Evolutionary conservation across 352 stramenopile species (phyloP).

Genomic region (Phytophthora uliginosa): DNA sequence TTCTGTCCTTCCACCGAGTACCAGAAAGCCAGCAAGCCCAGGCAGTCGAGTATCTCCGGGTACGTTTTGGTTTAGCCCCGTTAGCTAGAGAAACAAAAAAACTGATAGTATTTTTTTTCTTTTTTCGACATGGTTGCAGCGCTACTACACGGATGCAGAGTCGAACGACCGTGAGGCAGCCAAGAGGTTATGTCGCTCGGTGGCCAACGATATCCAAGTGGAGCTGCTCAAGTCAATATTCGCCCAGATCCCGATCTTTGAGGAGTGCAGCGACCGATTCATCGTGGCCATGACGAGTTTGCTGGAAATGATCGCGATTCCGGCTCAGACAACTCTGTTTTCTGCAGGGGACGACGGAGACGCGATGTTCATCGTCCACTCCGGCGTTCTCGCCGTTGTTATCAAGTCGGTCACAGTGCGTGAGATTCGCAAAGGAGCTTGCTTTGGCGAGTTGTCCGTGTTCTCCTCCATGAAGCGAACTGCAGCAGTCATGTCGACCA

Average conservation of each 20-base stretch:
- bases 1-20: constrained; percentile 76
- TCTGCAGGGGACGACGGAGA: constrained; percentile 64
- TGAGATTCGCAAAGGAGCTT: constrained; percentile 78
- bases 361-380: constrained; percentile 85
- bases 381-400: constrained; percentile 71
- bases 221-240: constrained; percentile 68
- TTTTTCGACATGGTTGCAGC: constrained; percentile 33
- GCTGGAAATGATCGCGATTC: constrained; percentile 67
- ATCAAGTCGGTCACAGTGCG: constrained; percentile 68
- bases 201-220: constrained; percentile 83
- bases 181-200: constrained; percentile 74
- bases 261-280: constrained; percentile 65
- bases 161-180: constrained; percentile 80
- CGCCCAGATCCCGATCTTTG: constrained; percentile 64
- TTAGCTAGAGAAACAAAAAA: not conserved
- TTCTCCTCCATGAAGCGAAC: constrained; percentile 67
- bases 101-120: not conserved
- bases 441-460: constrained; percentile 78
- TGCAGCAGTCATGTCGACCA: constrained; percentile 67
- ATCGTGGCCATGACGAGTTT: constrained; percentile 72
- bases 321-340: constrained; percentile 69
- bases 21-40: constrained; percentile 63
- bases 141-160: constrained; percentile 74
- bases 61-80: constrained; percentile 14
- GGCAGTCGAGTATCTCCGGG: constrained; percentile 74